Percentiles rank a stretch among this genome's conserved stretches.
phyloP scores from a whole-genome alignment of 2,329 filamentous ascomycete species.

The Fusarium robinianum region DNA sequence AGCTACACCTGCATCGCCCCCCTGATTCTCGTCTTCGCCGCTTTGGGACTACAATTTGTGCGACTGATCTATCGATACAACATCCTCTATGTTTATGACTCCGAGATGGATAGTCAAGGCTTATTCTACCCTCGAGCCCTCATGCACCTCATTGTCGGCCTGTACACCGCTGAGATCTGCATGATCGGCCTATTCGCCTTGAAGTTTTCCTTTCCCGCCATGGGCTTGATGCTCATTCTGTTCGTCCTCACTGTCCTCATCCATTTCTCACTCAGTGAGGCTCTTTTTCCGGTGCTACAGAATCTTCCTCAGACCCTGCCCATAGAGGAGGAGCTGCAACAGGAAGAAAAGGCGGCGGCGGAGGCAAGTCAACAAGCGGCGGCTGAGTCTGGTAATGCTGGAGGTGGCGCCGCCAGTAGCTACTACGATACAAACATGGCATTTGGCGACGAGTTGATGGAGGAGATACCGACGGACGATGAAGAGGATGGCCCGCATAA shows the following conservation, averaged over 20 bases:
- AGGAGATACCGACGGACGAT: constrained; percentile 36
- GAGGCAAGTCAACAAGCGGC: constrained; percentile 31
- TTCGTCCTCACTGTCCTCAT: constrained; percentile 76
- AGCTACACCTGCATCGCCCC: constrained; percentile 88
- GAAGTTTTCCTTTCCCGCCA: constrained; percentile 65
- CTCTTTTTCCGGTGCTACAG: constrained; percentile 74
- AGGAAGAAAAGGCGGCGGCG: constrained; percentile 54
- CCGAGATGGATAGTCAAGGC: constrained; percentile 83
- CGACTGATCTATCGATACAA: constrained; percentile 92
- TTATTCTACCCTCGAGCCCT: constrained; percentile 86
- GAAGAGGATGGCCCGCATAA: constrained; percentile 31
- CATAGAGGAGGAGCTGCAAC: constrained; percentile 55
- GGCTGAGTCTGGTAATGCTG: constrained; percentile 29
- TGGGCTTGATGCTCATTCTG: constrained; percentile 77
- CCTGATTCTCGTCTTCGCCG: constrained; percentile 80
- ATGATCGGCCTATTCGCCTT: constrained; percentile 84
- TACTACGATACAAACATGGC: constrained; percentile 44
- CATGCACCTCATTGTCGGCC: constrained; percentile 80
- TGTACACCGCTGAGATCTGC: constrained; percentile 82
- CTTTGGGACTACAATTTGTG: constrained; percentile 77
- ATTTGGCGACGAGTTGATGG: constrained; percentile 43
- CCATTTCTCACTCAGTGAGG: constrained; percentile 73
- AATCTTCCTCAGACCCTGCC: constrained; percentile 77
- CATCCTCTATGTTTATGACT: constrained; percentile 82
- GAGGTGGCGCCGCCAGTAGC: constrained; percentile 36